Evolutionary conservation across 768 basidiomycete genomes (phyloP).

Genomic region (Mycena rosella): DNA sequence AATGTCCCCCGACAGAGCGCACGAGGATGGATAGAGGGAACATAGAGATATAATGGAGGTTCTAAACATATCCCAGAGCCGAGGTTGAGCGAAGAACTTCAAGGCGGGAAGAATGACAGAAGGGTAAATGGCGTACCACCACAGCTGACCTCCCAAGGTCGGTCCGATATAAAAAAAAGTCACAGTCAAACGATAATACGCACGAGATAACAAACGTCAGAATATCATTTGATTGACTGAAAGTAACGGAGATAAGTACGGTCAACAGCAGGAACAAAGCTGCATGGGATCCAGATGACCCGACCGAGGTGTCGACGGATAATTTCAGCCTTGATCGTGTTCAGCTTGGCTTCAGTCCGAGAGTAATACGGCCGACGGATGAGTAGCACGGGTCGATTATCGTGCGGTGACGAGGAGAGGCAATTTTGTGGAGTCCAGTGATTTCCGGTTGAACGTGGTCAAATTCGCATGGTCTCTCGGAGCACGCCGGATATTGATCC

Average conservation of each 20-base stretch:
- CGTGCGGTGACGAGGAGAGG: too few species aligned
- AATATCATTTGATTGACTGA: neutral
- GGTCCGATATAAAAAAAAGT: neutral
- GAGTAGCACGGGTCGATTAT: too few species aligned
- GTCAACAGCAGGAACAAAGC: neutral
- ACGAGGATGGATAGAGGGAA: neutral
- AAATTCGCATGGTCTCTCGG: too few species aligned
- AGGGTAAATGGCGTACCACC: neutral
- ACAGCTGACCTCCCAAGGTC: conserved; percentile 17
- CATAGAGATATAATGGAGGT: neutral
- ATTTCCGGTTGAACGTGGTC: too few species aligned
- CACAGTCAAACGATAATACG: conserved; percentile 17
- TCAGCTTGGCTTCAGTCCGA: too few species aligned
- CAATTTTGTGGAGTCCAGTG: too few species aligned
- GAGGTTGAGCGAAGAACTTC: neutral
- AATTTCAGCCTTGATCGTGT: too few species aligned
- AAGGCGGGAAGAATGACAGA: neutral
- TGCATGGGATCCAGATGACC: too few species aligned
- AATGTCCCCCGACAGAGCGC: too few species aligned
- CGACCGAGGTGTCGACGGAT: too few species aligned
- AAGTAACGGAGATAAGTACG: neutral
- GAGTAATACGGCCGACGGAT: too few species aligned
- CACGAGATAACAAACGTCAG: conserved; percentile 18
- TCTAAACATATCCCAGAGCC: neutral
- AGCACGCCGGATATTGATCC: too few species aligned